A percentile compares a stretch with the other conserved stretches of the same genome.
These are phyloP conservation scores for Globisporangium spinosum DNA, from an alignment of 352 stramenopile species.

Conservation along the genomic window DNA sequence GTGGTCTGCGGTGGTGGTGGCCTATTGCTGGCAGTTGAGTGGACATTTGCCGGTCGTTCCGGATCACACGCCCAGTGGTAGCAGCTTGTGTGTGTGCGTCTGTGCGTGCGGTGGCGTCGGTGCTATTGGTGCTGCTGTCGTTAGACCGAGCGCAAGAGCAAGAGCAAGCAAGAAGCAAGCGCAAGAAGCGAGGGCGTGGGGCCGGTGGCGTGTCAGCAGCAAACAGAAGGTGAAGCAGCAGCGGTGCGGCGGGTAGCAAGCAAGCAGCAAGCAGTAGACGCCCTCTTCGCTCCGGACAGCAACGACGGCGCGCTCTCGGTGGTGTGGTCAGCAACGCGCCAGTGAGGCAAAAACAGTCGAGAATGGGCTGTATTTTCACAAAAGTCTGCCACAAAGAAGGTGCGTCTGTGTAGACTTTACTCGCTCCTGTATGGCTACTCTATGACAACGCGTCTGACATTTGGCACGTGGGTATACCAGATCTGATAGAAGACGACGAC, in stretches of 20 bases:
- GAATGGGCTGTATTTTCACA: conserved; percentile 23
- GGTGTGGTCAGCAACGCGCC: not conserved
- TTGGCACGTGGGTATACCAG: not conserved
- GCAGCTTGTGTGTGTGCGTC: not conserved
- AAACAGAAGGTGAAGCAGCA: not conserved
- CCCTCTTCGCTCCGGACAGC: not conserved
- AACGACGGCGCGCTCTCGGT: not conserved
- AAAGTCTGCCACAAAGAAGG: conserved; percentile 20
- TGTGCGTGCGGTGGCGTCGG: not conserved
- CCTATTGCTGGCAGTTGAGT: conserved; percentile 5
- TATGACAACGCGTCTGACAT: not conserved
- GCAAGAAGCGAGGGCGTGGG: not conserved
- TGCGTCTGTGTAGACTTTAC: not conserved
- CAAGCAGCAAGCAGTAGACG: not conserved
- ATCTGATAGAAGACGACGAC: conserved; percentile 16
- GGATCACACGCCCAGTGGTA: not conserved
- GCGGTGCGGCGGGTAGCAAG: not conserved
- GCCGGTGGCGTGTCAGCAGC: not conserved
- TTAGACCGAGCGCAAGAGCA: not conserved
- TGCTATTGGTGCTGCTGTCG: not conserved
- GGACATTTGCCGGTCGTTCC: conserved; percentile 9
- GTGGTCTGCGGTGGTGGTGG: not conserved
- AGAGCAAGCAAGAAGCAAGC: not conserved
- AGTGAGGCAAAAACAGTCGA: not conserved
- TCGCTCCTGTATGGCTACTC: not conserved